Evolutionary conservation across 208 protist species (phyloP), one percentile per base, ranked within the genome.

Genomic region (Trypanosoma congolense): DNA sequence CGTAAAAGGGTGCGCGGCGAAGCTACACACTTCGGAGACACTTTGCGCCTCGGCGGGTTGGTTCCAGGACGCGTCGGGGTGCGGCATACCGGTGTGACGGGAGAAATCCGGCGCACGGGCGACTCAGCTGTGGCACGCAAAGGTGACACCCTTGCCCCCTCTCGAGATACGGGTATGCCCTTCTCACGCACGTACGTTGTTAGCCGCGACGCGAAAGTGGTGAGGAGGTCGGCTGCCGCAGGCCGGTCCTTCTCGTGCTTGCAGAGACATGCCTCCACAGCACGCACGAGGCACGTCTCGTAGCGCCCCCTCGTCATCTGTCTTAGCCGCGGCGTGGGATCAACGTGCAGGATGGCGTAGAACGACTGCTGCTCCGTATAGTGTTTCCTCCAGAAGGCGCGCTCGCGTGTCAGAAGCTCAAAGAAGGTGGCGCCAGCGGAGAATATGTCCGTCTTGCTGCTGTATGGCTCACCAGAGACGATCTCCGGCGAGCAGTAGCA

Each of bases 401-500:
- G 53, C 49, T 83, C 49, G 41, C 72, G 65, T 21, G 75, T 73
- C 57, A 87, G 67, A 29, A 96, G 63, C 56, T 96, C 91, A 57
- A 88, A 97, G 42, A 95, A 84, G 58, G 93, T 80, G 9, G 69
- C 76, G 2, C 92, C 92, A 0, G 95, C 73, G 9, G 90, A 87
- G 71, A 96, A 98, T 16, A 97, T 83, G 71, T 98, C 96, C 5
- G 79, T 89, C 60, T 96, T 97, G 28, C 75, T 67, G 50, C 75
- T 94, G 77, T 98, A 98, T 29, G 78, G 33, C 54, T 92, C 83
- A 8, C 85, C 79, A 0, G 76, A 58, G 18, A 85, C 90, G 26
- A 98, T 87, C 61, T 98, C 92, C 0, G 96, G 96, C 0, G 88
- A 92, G 62, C 93, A 82, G 79, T 97, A 97, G 46, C 84, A 92